phyloP scores from a whole-genome alignment of 768 basidiomycete genomes.

The Termitomyces bulborhizus region DNA sequence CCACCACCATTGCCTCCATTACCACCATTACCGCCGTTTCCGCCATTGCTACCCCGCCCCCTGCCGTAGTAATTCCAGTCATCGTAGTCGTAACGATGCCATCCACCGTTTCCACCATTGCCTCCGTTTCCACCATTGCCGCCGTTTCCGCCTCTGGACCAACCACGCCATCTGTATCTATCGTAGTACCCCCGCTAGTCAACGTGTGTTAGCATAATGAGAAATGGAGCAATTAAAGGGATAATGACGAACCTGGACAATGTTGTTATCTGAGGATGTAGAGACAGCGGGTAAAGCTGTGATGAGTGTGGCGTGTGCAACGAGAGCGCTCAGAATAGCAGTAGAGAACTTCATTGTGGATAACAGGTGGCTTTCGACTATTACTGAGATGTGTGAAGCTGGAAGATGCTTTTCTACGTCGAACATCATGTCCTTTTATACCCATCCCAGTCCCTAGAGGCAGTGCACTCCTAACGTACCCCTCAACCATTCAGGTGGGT shows the following conservation, averaged over 20 bases:
- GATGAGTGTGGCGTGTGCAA: neutral
- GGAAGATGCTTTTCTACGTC: neutral
- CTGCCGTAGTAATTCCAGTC: neutral
- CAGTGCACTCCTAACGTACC: neutral
- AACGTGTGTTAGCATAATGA: too few species aligned
- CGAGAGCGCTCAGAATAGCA: neutral
- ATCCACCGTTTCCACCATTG: neutral
- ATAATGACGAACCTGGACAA: neutral
- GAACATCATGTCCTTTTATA: neutral
- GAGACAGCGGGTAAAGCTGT: neutral
- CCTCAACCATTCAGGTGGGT: neutral
- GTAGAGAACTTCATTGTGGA: neutral
- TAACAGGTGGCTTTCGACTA: neutral
- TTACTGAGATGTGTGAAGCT: neutral
- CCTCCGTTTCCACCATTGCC: neutral
- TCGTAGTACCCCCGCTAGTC: neutral
- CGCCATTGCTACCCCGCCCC: neutral
- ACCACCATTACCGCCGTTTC: neutral
- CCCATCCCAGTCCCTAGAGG: neutral
- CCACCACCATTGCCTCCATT: neutral
- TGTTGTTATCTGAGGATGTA: neutral
- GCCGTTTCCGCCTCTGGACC: neutral
- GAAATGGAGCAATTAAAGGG: too few species aligned
- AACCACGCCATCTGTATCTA: neutral
- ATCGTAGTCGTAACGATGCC: neutral